These are phyloP conservation scores for Triticum timopheevii DNA, from an alignment of 176 grass and related monocot genomes.

Conservation along the genomic window DNA sequence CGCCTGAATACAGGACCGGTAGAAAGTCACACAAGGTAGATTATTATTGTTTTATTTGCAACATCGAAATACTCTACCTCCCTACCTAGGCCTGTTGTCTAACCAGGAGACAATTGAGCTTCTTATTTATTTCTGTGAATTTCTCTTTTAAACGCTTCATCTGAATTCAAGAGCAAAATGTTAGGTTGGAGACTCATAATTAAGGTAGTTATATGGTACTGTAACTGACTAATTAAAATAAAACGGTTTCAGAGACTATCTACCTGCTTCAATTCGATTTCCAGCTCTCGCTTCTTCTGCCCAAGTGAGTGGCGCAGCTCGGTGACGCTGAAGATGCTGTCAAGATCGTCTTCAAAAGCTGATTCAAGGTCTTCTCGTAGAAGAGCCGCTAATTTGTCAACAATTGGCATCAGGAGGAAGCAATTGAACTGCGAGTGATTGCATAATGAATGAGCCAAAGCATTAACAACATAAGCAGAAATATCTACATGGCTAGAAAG, in stretches of 20 bases:
- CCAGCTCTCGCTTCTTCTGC: constrained; percentile 63
- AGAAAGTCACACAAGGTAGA: not conserved
- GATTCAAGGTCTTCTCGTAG: constrained; percentile 86
- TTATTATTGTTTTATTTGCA: constrained; percentile 6
- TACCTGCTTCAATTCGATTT: constrained; percentile 80
- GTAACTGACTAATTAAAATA: not conserved
- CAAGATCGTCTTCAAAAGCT: constrained; percentile 71
- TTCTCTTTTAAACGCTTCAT: constrained; percentile 81
- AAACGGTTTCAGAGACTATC: not conserved
- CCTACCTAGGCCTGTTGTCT: constrained; percentile 27
- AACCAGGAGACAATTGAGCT: constrained; percentile 54
- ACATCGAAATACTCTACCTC: not conserved
- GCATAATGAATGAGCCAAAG: not conserved
- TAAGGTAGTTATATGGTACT: not conserved
- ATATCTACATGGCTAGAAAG: not conserved
- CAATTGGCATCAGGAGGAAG: constrained; percentile 91
- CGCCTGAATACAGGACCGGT: not conserved
- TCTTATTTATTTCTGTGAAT: constrained; percentile 83
- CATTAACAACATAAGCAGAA: not conserved
- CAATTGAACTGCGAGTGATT: constrained; percentile 90
- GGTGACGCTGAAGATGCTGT: constrained; percentile 70
- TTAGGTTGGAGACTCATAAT: not conserved
- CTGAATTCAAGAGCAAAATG: constrained; percentile 45
- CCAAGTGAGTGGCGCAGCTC: constrained; percentile 56
- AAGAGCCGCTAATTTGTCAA: constrained; percentile 86